These are phyloP conservation scores for Odonthalia washingtoniensis DNA, from an alignment of 31 red algal species.

Conservation along the genomic window DNA sequence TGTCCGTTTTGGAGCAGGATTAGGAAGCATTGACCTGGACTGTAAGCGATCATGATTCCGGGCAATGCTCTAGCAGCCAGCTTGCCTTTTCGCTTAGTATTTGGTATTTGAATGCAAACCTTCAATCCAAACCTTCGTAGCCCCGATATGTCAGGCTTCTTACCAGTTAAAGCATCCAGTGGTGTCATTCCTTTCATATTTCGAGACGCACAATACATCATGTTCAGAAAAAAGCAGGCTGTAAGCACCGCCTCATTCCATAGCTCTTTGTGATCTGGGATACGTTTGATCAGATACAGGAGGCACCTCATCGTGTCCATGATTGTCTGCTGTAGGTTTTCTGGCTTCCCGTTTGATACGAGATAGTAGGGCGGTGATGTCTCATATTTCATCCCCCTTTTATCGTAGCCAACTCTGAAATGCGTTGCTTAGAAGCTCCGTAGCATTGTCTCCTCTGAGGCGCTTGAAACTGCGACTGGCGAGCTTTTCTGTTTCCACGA, in stretches of 20 bases:
- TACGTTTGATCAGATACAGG: not conserved
- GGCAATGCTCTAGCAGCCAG: constrained; percentile 6
- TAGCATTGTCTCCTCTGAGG: constrained; percentile 19
- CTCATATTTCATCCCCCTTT: constrained; percentile 17
- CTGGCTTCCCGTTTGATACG: constrained; percentile 51
- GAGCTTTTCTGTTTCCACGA: constrained; percentile 23
- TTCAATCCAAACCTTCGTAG: constrained; percentile 16
- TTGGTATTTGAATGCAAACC: constrained; percentile 25
- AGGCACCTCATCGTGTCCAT: constrained; percentile 19
- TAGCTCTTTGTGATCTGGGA: constrained; percentile 14
- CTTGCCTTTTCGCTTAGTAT: constrained; percentile 40
- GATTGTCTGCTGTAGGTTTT: constrained; percentile 35
- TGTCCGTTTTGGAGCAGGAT: not conserved
- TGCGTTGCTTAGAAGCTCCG: constrained; percentile 24
- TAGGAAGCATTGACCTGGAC: constrained; percentile 10
- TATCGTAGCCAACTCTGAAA: constrained; percentile 34
- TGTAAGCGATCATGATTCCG: constrained; percentile 28
- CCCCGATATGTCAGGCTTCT: constrained; percentile 15
- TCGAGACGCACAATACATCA: constrained; percentile 16
- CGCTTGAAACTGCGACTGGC: not conserved
- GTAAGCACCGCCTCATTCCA: constrained; percentile 20
- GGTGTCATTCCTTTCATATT: constrained; percentile 45
- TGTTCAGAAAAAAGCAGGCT: constrained; percentile 28
- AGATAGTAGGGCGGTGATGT: constrained; percentile 36
- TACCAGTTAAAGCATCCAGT: constrained; percentile 33